Base-by-base conservation (phyloP, 768 basidiomycete genomes). In the Cystofilobasidium macerans region DNA sequence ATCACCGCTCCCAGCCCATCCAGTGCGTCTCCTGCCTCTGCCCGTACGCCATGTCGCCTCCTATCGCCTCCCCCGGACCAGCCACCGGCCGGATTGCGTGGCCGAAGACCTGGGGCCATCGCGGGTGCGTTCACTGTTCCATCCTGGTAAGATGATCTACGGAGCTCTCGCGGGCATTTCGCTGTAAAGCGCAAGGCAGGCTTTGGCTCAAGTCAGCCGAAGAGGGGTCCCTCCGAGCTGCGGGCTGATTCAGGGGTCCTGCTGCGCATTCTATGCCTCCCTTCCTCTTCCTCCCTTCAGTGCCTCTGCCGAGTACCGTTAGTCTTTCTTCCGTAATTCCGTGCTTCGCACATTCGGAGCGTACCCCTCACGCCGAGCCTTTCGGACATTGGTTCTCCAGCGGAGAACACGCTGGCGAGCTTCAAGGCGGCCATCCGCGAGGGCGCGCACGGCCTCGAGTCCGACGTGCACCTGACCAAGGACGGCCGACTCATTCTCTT, bases 401-500 rank as follows among this genome's bases (percentile, higher is more conserved):
- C 67, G 26, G 67, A 68, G 38, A 68, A 68, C 38, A 68, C 67
- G 32, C 33, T 68, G n/a, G 43, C 45, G 5, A 22, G 36, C 24
- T 68, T 62, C 56, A n/a, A 36, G 20, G 56, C 47, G 13, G 67
- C 67, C 3, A 58, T 64, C 45, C 40, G 22, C 16, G 65, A 67
- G 35, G 65, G 65, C 38, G 60, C 65, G 7, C 26, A 67, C 43
- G 65, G 60, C 1, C 53, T 67, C 24, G 65, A 67, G 54, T 24
- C 42, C 59, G 64, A 70, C 35, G 62, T 70, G 20, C 69, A 70
- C 38, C 61, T 68, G n/a, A 61, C 66, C 0, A 26, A 35, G 11
- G 69, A 70, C 43, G 60, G 66, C 16, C 36, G 58, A 4, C 59
- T 77, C 6, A 61, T 77, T 56, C 75, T 77, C 73, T 76, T 77